Base-by-base conservation (phyloP, 441 rosid genomes). In the Melianthus villosus region DNA sequence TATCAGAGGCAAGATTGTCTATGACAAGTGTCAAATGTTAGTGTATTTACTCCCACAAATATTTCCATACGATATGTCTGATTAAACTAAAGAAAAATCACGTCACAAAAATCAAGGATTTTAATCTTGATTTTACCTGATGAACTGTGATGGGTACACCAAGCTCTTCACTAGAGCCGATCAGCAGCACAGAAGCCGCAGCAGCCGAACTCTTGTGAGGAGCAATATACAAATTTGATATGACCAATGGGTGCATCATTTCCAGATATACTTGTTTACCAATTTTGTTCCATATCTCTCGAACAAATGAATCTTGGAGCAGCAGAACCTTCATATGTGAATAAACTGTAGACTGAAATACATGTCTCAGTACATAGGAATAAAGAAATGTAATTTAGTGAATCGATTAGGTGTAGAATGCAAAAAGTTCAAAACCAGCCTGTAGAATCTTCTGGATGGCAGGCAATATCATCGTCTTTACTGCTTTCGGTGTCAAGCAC, bases 131-230 rank as follows among this genome's bases (percentile, higher is more conserved):
- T 25, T 39, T 46, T 53, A 86, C 94, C 97, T 86, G 94, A 65
- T 75, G 77, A 44, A 82, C 69, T 28, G 94, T 77, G 46, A 86
- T 61, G 38, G 94, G 94, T 54, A 63, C 64, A 50, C 94, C 97
- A 47, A 82, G 86, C 74, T 86, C 97, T 71, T 86, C 97, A 50
- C 93, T 75, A 32, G 97, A 82, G 57, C 82, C 77, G 49, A 86
- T 75, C 55, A 86, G 68, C 55, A 86, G 62, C 63, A 86, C 94
- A 39, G 97, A 75, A 57, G 97, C 94, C 66, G 76, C 93, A 42
- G 81, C 71, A 11, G 94, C 85, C 16, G 89, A 73, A 54, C 73
- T 71, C 71, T 75, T 82, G 47, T 75, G 79, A 34, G 82, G 80
- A 64, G 79, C 61, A 65, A 54, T 57, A 46, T 68, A 64, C 65